Conservation (phyloP, 108 stramenopile species). For the Skeletonema potamos region DNA sequence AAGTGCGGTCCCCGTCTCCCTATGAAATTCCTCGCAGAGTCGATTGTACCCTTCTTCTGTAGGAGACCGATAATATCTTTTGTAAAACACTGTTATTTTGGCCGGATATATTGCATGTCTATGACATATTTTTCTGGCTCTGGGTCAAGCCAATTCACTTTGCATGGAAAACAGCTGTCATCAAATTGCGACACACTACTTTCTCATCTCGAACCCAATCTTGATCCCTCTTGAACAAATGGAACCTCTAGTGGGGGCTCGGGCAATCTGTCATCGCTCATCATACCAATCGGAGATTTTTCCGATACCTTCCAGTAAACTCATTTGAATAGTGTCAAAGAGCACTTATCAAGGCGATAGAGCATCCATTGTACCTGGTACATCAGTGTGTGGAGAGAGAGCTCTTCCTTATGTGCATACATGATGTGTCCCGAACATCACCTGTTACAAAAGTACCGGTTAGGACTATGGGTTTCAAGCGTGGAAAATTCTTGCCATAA, state of each 20-base stretch:
- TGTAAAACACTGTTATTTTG: not conserved
- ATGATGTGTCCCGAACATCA: not conserved
- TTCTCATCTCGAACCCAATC: not conserved
- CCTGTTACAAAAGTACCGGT: not conserved
- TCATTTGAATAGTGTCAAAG: too few relatives aligned
- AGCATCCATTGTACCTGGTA: too few relatives aligned
- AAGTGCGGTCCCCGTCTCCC: too few relatives aligned
- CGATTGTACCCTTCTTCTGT: not conserved
- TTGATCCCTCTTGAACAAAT: not conserved
- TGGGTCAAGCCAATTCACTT: not conserved
- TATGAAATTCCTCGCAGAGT: too few relatives aligned
- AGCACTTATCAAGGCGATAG: too few relatives aligned
- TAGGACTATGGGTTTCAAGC: too few relatives aligned
- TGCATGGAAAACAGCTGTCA: not conserved
- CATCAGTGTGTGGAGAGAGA: too few relatives aligned
- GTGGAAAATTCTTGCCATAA: slow-evolving; percentile 1
- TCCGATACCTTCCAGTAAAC: not conserved
- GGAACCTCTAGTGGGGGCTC: not conserved
- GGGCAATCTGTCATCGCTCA: too few relatives aligned
- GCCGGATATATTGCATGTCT: too few relatives aligned
- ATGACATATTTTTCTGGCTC: not conserved
- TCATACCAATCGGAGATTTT: too few relatives aligned
- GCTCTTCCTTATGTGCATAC: too few relatives aligned
- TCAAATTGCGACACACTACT: too few relatives aligned
- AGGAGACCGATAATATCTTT: not conserved